Evolutionary conservation across 2,329 filamentous ascomycete species (phyloP), one percentile per base, ranked within the genome.

Genomic region (Fusarium siculi): DNA sequence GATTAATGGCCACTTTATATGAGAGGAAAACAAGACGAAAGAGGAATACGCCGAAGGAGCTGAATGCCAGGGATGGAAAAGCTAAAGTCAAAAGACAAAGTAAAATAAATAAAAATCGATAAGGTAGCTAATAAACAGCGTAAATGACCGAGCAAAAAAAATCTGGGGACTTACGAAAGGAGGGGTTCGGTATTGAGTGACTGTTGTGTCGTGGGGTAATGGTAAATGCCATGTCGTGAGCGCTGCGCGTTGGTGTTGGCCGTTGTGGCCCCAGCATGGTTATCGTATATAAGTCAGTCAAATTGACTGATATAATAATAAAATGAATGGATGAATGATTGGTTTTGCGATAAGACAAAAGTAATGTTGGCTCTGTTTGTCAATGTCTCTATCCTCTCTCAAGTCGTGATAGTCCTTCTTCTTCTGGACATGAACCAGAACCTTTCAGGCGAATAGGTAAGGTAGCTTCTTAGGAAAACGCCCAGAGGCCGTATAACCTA

Each of bases 101-200:
- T 28, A 62, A 65, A 56, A 50, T 32, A 44, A 55, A 63, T 37
- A 32, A 39, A 64, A n/a, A 50, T 19, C 46, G 42, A 25, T 25
- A 28, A 28, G 25, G 25, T 28, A 54, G 14, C 34, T 34, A 30
- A 37, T 34, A 30, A 37, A 37, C 18, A 30, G 50, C 50, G 34
- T 53, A 53, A n/a, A 32, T 30, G 44, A 30, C 44, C 25, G 14
- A 15, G 19, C 21, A 40, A 62, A 49, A 49, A 49, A 55, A 69
- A 71, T 60, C 63, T 28, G 65, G 72, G 63, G 64, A 79, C 86
- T 81, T 82, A 88, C 87, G 87, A 78, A 88, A 89, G 58, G 86
- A 87, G 68, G 85, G 85, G 77, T 83, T 81, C 76, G 85, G 85
- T 47, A 83, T 80, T 73, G 85, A 79, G 23, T 63, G 68, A 57